Conservation (phyloP, 129 eudicot species). For the Flaveria linearis region DNA sequence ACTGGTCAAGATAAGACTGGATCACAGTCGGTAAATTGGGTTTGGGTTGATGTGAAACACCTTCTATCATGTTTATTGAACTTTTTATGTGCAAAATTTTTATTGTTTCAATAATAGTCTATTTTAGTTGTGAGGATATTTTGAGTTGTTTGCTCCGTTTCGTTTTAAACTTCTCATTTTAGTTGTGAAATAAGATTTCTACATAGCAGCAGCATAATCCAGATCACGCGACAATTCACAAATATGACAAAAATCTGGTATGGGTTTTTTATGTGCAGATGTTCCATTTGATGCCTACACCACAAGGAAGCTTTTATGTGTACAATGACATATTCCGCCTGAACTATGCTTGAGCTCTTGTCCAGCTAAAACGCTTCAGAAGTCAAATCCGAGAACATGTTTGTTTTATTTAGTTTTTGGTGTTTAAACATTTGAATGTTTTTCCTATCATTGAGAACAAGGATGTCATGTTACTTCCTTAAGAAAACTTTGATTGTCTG, state of each 20-base stretch:
- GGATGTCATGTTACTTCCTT: slow-evolving; percentile 23
- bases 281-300: slow-evolving; percentile 87
- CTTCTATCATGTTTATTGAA: neutral
- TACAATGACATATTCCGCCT: slow-evolving; percentile 64
- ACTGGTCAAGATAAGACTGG: neutral
- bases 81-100: neutral
- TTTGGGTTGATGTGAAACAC: neutral
- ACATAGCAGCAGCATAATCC: slow-evolving; percentile 9
- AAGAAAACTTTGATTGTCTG: slow-evolving; percentile 26
- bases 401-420: slow-evolving; percentile 22
- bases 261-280: slow-evolving; percentile 43
- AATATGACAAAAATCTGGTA: neutral
- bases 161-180: neutral
- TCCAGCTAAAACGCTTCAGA: neutral
- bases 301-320: slow-evolving; percentile 77
- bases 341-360: slow-evolving; percentile 51
- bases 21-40: neutral
- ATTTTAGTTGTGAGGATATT: neutral
- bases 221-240: neutral
- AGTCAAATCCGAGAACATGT: neutral
- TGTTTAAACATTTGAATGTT: slow-evolving; percentile 33
- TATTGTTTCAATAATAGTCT: neutral
- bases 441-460: slow-evolving; percentile 29
- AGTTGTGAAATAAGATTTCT: neutral
- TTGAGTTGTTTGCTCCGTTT: neutral